Base-by-base conservation (phyloP, 1,139 yeast species). In the Pneumocystis carinii region DNA sequence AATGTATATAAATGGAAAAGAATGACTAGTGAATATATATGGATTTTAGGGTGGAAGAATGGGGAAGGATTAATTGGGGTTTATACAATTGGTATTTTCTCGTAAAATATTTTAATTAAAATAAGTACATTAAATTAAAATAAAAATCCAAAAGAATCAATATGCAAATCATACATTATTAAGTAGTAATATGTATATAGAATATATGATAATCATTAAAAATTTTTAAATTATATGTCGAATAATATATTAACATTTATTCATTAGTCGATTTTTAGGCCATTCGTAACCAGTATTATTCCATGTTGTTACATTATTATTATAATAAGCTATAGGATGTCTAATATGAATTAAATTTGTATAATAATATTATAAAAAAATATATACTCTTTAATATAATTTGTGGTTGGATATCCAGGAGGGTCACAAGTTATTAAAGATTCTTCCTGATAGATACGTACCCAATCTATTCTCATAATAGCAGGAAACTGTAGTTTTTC, bases 351-450 rank as follows among this genome's bases (percentile, higher is more conserved):
- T 57, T 37, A 57, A 57, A 29, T 19, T 12, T 37, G n/a, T 10
- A 37, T 32, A 27, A 57, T 12, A 8, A 37, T 39, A 32, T 24
- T 10, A 48, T 24, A 24, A 8, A 48, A 48, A 48, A 48, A 10
- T 19, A 29, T 14, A 29, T 57, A 57, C 59, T 73, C 71, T 64
- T 81, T 75, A 69, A 88, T 88, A 75, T 88, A 88, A 67, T 86
- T 86, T 63, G 76, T 75, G 0, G 96, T 88, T 56, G 95, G 95
- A 69, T 78, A 83, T 66, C 77, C 87, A 0, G 69, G 70, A 0
- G 96, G 96, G 71, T 88, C 95, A 74, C 96, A 88, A 0, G 89
- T 85, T 10, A 85, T 66, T 41, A 81, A 77, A 67, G 77, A 81
- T 53, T 74, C 32, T 17, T 94, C 92, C 74, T 88, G 96, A 72